Evolutionary conservation across 2,329 filamentous ascomycete species (phyloP), one percentile per base, ranked within the genome.

Genomic region (Epichloe sp.): DNA sequence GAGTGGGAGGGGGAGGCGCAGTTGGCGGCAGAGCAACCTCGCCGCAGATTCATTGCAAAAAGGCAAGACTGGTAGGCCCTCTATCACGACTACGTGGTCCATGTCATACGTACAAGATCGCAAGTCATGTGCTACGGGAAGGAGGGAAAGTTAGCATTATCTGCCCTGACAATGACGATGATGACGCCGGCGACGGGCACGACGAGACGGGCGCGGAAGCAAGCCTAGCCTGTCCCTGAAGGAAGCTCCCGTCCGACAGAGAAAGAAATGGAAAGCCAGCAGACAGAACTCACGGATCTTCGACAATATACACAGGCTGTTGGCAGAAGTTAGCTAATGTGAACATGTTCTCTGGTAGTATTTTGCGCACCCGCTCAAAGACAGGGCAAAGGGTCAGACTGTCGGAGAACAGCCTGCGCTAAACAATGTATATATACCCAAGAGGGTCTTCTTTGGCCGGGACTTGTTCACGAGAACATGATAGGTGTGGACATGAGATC

Each of bases 301-400:
- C 86, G 84, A 72, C 86, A 91, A 72, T 91, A 91, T 65, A 91
- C 85, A 73, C 86, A 91, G 65, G 86, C 86, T 91, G 45, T 36
- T 8, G 12, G 15, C 43, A 38, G 34, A 8, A 35, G 40, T 52
- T 31, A 52, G 50, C 45, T 3, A 12, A 31, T 26, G 19, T 38
- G 45, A 15, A 35, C 31, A 48, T n/a, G 31, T 17, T n/a, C 23
- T 19, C 15, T 12, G 31, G 14, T 14, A 31, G 15, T n/a, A n/a
- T 46, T 48, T 11, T 23, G 4, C 42, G 23, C 42, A 35, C 26
- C 17, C 11, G 21, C 8, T 17, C 11, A 44, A 45, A 23, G 4
- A 15, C 45, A 37, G 15, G 4, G 45, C 45, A 48, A 10, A 43
- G 23, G 38, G 31, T 38, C 38, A 36, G 19, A 10, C 26, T 31